Evolutionary conservation across 208 protist genomes (phyloP).

Genomic region (Angomonas desouzai): DNA sequence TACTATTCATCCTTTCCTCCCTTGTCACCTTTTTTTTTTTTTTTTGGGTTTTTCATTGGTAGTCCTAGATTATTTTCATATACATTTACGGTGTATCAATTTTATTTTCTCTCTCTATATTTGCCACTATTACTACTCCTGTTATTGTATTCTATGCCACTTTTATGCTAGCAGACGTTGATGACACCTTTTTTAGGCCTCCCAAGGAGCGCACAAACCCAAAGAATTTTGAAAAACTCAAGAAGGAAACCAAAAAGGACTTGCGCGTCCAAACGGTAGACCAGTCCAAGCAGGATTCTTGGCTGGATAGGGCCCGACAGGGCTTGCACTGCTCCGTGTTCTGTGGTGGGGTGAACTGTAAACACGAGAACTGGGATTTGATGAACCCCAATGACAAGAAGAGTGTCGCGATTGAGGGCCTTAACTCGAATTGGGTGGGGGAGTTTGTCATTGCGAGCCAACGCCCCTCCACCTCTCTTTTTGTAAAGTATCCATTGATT

Average conservation of each 20-base stretch:
- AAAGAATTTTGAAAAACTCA: constrained; percentile 18
- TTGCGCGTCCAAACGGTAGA: constrained; percentile 46
- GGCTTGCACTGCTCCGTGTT: constrained; percentile 79
- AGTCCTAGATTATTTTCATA: background rate
- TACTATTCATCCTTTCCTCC: no score
- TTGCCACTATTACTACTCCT: no score
- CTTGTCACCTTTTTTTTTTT: no score
- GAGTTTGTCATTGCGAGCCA: constrained; percentile 85
- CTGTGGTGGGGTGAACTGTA: constrained; percentile 77
- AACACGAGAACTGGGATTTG: constrained; percentile 75
- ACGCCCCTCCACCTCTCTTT: constrained; percentile 78
- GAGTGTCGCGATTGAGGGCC: constrained; percentile 72
- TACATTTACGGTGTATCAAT: background rate
- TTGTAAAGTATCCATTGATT: constrained; percentile 83
- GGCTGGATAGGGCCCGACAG: constrained; percentile 66
- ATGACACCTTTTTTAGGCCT: constrained; percentile 26
- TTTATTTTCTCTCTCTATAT: background rate
- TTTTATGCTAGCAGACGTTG: constrained; percentile 21
- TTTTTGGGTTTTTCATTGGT: background rate
- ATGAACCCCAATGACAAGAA: constrained; percentile 41
- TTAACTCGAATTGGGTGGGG: constrained; percentile 88
- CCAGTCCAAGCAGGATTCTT: constrained; percentile 66
- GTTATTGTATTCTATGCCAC: background rate
- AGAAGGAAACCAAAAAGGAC: constrained; percentile 24
- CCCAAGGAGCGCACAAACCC: constrained; percentile 32